Base-by-base conservation (phyloP, 1,284 basidiomycete genomes). In the Dichomitus squalens region DNA sequence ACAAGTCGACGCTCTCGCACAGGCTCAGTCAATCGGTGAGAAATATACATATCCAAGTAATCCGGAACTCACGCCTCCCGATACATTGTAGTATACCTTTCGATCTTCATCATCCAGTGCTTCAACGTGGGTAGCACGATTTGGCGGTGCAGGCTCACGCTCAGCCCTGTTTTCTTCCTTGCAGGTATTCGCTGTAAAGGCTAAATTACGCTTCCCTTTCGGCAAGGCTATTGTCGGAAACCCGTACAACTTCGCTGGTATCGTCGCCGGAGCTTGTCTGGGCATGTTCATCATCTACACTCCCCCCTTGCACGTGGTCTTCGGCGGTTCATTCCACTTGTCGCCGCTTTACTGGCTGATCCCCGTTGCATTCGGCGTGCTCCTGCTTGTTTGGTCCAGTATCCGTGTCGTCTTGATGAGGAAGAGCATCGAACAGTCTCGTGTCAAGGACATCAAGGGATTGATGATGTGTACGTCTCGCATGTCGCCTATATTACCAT, bases 271-370 rank as follows among this genome's bases (percentile, higher is more conserved):
- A 29, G 85, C 83, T 12, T 80, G 79, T 55, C 73, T 88, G 16
- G 84, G 84, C 55, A 83, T 86, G 72, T 86, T 87, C 70, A 80
- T 88, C 66, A 76, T 87, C 64, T 88, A 89, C 70, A 85, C 84
- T 0, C 86, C 86, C 3, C 86, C 86, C 34, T 70, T 88, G 49
- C 84, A 86, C 65, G 80, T 84, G 61, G 86, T 88, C 12, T 88
- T 88, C 64, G 85, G 85, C 2, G 85, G 85, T 9, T 79, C 83
- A 0, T 70, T 77, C 70, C 77, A 75, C 41, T 75, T 87, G 9
- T 82, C 80, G 23, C 86, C 86, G 11, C 68, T 88, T 33, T 88
- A 87, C 70, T 88, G 86, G 86, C 77, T 88, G 25, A 85, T 89
- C 38, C 83, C 86, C 3, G 70, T 77, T 34, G 84, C 76, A 3